These are phyloP conservation scores for Syncephalastrum racemosum DNA, from an alignment of 371 early-diverging fungal species.

Conservation along the genomic window DNA sequence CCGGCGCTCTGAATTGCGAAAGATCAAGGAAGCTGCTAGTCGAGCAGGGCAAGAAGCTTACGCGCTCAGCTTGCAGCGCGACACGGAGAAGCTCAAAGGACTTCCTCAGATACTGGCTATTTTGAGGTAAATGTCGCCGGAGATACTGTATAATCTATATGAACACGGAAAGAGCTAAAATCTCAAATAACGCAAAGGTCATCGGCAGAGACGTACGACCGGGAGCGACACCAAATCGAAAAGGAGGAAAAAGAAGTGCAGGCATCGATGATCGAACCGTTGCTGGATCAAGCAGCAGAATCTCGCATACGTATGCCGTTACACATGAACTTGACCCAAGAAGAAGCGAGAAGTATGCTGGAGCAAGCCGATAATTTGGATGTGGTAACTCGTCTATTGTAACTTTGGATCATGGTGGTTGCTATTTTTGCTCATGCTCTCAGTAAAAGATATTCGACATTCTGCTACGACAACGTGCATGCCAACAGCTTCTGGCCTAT, in stretches of 20 bases:
- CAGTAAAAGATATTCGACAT: too few species aligned
- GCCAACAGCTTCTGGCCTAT: constrained; percentile 7
- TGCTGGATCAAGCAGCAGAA: neutral
- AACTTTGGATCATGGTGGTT: too few species aligned
- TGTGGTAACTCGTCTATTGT: neutral
- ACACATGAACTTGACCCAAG: too few species aligned
- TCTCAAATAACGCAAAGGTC: too few species aligned
- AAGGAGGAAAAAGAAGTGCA: constrained; percentile 1
- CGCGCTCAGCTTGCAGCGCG: constrained; percentile 7
- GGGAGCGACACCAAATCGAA: neutral
- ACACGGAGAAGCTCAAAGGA: constrained; percentile 8
- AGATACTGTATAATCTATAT: neutral
- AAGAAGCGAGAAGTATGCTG: too few species aligned
- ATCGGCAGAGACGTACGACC: neutral
- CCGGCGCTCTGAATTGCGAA: neutral
- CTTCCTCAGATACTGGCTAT: constrained; percentile 12
- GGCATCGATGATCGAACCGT: constrained; percentile 4
- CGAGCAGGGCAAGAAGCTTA: neutral
- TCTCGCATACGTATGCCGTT: too few species aligned
- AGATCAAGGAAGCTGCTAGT: constrained; percentile 5
- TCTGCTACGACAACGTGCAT: constrained; percentile 2
- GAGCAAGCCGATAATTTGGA: constrained; percentile 2
- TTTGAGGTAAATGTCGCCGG: constrained; percentile 1
- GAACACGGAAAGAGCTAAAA: too few species aligned
- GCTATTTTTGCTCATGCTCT: too few species aligned